These are phyloP conservation scores for Botryobasidium botryosum DNA, from an alignment of 768 basidiomycete genomes.

Conservation along the genomic window DNA sequence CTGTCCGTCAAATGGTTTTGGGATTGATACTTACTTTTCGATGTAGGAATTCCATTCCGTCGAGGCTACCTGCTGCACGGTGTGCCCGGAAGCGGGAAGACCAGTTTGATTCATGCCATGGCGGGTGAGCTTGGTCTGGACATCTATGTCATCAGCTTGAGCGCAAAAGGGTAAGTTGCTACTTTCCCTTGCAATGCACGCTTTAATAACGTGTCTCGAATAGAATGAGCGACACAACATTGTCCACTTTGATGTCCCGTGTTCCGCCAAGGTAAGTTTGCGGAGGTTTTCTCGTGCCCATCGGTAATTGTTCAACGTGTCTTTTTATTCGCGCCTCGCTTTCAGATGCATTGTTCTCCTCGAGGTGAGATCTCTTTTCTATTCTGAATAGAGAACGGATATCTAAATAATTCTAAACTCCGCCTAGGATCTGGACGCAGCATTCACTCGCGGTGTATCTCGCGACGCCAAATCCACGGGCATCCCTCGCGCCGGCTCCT, in stretches of 20 bases:
- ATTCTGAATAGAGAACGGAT: no score
- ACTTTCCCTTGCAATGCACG: background rate
- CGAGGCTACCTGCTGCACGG: conserved; percentile 73
- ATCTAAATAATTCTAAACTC: background rate
- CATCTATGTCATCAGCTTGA: conserved; percentile 81
- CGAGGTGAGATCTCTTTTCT: conserved; percentile 30
- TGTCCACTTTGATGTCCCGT: conserved; percentile 75
- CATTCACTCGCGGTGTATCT: conserved; percentile 74
- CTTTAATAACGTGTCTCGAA: background rate
- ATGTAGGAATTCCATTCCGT: conserved; percentile 71
- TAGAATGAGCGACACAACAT: conserved; percentile 82
- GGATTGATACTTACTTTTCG: conserved; percentile 4
- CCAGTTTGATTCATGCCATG: conserved; percentile 12
- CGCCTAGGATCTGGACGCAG: conserved; percentile 55
- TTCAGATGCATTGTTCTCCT: conserved; percentile 80
- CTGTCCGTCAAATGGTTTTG: background rate
- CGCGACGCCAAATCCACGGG: conserved; percentile 72
- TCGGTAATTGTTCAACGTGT: background rate
- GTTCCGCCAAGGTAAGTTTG: conserved; percentile 56
- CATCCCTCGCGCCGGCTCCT: conserved; percentile 24
- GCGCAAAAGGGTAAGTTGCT: conserved; percentile 56
- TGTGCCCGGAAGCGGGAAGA: conserved; percentile 25
- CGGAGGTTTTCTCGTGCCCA: background rate
- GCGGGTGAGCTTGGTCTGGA: conserved; percentile 59
- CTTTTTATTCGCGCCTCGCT: no score